phyloP scores from a whole-genome alignment of 352 stramenopile species.

The Phytopythium vexans region DNA sequence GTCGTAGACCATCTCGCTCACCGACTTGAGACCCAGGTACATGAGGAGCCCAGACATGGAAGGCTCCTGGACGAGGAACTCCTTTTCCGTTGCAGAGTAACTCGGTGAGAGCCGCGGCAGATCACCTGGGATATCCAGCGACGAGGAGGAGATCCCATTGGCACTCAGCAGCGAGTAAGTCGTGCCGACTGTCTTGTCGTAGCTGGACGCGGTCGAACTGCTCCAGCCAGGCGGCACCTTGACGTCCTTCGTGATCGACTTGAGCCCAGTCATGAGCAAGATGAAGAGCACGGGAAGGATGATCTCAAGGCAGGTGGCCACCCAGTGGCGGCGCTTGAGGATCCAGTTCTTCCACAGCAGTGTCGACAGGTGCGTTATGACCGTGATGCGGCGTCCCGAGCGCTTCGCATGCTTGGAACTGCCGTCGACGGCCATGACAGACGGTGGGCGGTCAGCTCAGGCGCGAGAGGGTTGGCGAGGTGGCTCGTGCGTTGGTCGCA shows the following conservation, averaged over 20 bases:
- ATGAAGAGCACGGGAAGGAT: slow-evolving; percentile 68
- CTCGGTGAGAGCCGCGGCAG: background rate
- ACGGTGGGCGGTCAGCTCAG: too few species aligned
- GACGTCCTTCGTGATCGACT: slow-evolving; percentile 47
- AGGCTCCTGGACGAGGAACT: slow-evolving; percentile 44
- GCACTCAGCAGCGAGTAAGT: slow-evolving; percentile 24
- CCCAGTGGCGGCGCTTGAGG: slow-evolving; percentile 62
- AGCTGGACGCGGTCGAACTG: slow-evolving; percentile 8
- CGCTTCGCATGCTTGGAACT: too few species aligned
- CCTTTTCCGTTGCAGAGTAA: slow-evolving; percentile 4
- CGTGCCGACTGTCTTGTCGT: slow-evolving; percentile 12
- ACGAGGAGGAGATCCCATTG: background rate
- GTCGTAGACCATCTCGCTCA: slow-evolving; percentile 21
- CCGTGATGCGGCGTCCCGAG: background rate
- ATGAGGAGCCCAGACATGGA: slow-evolving; percentile 53
- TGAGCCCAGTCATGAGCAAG: slow-evolving; percentile 50
- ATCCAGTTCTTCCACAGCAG: slow-evolving; percentile 75
- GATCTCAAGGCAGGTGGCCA: slow-evolving; percentile 53
- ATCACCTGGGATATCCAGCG: slow-evolving; percentile 4
- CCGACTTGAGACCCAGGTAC: slow-evolving; percentile 31
- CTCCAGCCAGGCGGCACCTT: slow-evolving; percentile 63
- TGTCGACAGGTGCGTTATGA: slow-evolving; percentile 13
- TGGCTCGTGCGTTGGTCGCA: too few species aligned
- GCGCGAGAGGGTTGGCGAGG: too few species aligned
- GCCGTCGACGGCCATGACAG: too few species aligned